A percentile compares a stretch with the other conserved stretches of the same genome.
phyloP scores from a whole-genome alignment of 163 green algal species.

The Volvox carteri region DNA sequence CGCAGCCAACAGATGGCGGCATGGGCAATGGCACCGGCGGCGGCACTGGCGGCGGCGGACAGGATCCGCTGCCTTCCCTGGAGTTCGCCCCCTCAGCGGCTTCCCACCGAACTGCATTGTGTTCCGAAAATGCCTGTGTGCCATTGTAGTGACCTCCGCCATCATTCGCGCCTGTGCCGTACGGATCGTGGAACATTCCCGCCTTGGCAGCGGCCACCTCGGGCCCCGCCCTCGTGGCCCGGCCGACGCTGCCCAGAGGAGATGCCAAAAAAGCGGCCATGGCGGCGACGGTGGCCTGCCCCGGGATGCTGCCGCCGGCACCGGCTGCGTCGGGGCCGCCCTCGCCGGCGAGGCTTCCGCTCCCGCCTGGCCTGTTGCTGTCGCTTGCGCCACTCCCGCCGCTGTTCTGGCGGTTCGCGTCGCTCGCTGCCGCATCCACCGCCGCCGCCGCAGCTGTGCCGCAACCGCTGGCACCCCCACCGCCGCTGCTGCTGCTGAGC shows the following conservation, averaged over 20 bases:
- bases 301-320: not conserved
- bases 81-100: not conserved
- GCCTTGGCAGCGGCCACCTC: not conserved
- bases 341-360: constrained; percentile 20
- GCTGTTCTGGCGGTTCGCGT: not conserved
- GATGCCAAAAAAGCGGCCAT: not conserved
- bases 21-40: not conserved
- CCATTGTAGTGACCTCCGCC: not conserved
- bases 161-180: not conserved
- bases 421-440: not conserved
- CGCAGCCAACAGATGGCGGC: not conserved
- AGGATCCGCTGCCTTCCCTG: constrained; percentile 43
- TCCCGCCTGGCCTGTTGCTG: constrained; percentile 25
- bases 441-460: not conserved
- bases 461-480: not conserved
- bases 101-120: not conserved
- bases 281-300: no score
- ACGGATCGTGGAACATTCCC: not conserved
- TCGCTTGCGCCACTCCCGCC: constrained; percentile 17
- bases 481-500: not conserved
- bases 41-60: constrained; percentile 27
- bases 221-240: not conserved
- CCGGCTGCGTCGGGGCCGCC: not conserved
- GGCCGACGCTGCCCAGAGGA: not conserved
- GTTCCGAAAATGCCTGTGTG: not conserved